Conservation (phyloP, 2,329 filamentous ascomycete species). For the Beauveria sp. region DNA sequence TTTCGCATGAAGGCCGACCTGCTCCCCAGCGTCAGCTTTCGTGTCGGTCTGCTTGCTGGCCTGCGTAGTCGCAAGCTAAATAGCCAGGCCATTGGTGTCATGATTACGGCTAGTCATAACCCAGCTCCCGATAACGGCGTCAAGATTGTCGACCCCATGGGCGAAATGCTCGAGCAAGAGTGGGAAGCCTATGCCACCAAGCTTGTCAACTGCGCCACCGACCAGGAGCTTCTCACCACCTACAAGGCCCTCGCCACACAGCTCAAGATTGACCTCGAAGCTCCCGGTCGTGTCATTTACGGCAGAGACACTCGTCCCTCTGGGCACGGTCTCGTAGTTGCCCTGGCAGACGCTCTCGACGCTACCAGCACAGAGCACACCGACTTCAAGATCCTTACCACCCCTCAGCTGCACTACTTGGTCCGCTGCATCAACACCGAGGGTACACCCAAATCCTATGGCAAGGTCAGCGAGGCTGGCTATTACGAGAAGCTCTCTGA, state of each 20-base stretch:
- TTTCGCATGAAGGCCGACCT: slow-evolving; percentile 68
- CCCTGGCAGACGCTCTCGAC: slow-evolving; percentile 71
- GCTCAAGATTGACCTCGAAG: slow-evolving; percentile 65
- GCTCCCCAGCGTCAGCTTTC: slow-evolving; percentile 86
- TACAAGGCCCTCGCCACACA: slow-evolving; percentile 70
- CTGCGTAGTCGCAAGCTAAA: slow-evolving; percentile 84
- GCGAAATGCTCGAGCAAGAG: slow-evolving; percentile 93
- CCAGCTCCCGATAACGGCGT: slow-evolving; percentile 84
- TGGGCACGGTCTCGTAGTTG: slow-evolving; percentile 72
- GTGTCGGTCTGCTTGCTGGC: slow-evolving; percentile 81
- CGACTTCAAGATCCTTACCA: slow-evolving; percentile 89
- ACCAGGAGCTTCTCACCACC: slow-evolving; percentile 66
- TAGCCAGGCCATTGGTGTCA: slow-evolving; percentile 88
- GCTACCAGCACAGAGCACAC: slow-evolving; percentile 66
- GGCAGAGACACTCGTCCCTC: slow-evolving; percentile 91
- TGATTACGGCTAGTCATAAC: slow-evolving; percentile 94
- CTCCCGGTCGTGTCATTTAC: slow-evolving; percentile 74
- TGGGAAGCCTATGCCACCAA: slow-evolving; percentile 88
- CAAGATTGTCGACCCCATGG: slow-evolving; percentile 94
- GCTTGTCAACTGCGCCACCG: slow-evolving; percentile 75
- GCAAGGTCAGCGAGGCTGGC: slow-evolving; percentile 78
- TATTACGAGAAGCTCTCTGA: slow-evolving; percentile 90
- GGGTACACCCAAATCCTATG: slow-evolving; percentile 79
- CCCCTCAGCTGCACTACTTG: slow-evolving; percentile 95
- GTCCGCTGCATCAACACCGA: slow-evolving; percentile 92